These are phyloP conservation scores for Rhodotorula kratochvilovae DNA, from an alignment of 768 basidiomycete genomes.

Conservation along the genomic window DNA sequence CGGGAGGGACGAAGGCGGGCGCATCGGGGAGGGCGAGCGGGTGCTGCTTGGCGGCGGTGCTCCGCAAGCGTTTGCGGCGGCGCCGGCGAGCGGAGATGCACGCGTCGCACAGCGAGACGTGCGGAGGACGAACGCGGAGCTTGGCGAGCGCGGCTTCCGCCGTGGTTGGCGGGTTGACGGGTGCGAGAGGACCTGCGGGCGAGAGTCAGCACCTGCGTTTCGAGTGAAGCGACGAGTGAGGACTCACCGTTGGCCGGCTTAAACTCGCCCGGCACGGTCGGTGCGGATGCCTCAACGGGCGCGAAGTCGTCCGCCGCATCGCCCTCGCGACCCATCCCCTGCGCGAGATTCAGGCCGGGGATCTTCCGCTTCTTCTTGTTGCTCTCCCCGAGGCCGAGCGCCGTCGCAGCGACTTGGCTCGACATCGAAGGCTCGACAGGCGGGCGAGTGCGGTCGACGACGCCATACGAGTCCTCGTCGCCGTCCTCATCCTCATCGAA, in stretches of 20 bases:
- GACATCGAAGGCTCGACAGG: slow-evolving; percentile 20
- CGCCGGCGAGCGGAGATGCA: slow-evolving; percentile 17
- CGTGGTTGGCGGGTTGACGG: slow-evolving; percentile 33
- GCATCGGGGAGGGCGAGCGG: slow-evolving; percentile 25
- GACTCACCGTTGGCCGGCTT: slow-evolving; percentile 15
- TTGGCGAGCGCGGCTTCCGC: slow-evolving; percentile 40
- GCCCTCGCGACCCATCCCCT: not conserved
- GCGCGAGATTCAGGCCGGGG: slow-evolving; percentile 14
- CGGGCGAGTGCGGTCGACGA: slow-evolving; percentile 27
- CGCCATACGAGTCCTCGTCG: slow-evolving; percentile 33
- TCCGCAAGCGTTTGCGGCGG: slow-evolving; percentile 7
- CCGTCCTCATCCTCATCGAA: slow-evolving; percentile 29
- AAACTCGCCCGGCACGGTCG: not conserved
- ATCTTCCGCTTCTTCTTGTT: slow-evolving; percentile 43
- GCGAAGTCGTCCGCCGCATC: not conserved
- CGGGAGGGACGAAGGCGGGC: slow-evolving; percentile 26
- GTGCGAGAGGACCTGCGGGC: slow-evolving; percentile 10
- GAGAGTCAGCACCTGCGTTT: not conserved
- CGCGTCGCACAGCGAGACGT: slow-evolving; percentile 23
- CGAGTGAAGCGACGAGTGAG: not conserved
- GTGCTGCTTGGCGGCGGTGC: slow-evolving; percentile 4
- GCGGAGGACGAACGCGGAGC: slow-evolving; percentile 31
- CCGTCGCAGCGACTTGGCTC: slow-evolving; percentile 14
- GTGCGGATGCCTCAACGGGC: not conserved
- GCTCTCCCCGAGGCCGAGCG: slow-evolving; percentile 18